Percentiles rank a stretch among this genome's conserved stretches.
These are phyloP conservation scores for Cordyceps javanica DNA, from an alignment of 2,329 filamentous ascomycete species.

Conservation along the genomic window DNA sequence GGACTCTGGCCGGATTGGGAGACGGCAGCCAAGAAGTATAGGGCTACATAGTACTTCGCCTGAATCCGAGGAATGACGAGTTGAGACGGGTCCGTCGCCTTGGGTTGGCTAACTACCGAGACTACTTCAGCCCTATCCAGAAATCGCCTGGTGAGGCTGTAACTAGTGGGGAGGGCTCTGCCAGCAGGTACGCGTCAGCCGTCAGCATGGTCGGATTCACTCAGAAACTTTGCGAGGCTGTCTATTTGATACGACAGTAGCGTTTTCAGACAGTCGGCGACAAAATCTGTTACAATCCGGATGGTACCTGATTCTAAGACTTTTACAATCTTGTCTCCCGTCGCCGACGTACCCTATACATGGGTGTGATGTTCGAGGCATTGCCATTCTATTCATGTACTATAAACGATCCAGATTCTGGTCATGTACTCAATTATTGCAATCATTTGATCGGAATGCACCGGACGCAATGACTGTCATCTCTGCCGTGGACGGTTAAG, in stretches of 20 bases:
- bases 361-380: neutral
- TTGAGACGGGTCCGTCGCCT: neutral
- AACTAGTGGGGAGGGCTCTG: neutral
- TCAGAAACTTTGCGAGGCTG: neutral
- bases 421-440: too few species aligned
- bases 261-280: too few species aligned
- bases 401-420: too few species aligned
- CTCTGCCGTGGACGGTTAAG: too few species aligned
- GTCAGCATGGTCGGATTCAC: conserved; percentile 1
- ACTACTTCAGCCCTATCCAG: neutral
- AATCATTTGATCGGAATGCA: too few species aligned
- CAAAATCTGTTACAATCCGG: too few species aligned
- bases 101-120: neutral
- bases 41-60: neutral
- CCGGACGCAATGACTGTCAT: too few species aligned
- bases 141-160: neutral
- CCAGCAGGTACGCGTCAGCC: neutral
- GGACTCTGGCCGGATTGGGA: too few species aligned
- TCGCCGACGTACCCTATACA: neutral
- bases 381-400: too few species aligned
- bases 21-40: neutral
- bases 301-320: too few species aligned
- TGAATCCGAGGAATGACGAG: neutral
- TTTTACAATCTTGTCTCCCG: neutral
- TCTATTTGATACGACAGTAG: too few species aligned